Base-by-base conservation (phyloP, 768 basidiomycete species). In the Lactarius pseudohatsudake region DNA sequence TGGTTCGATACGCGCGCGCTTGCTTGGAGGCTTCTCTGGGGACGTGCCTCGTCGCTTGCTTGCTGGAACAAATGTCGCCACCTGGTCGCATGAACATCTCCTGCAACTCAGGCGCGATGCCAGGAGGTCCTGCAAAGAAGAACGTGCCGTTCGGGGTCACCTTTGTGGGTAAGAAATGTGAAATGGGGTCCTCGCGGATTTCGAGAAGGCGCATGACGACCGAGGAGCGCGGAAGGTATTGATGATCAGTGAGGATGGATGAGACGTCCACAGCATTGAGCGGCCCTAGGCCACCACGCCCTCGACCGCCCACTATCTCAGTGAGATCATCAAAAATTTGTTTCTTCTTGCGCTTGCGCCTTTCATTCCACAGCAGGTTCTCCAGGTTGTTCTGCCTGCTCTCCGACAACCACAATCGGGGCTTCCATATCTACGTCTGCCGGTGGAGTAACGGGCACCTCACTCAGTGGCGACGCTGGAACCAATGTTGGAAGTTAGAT, bases 301-400 rank as follows among this genome's bases (percentile, higher is more conserved):
- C 81, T n/a, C 86, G 84, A 3, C 86, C 86, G 50, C 86, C 86
- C 53, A 84, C 82, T 54, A 95, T 84, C 76, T 98, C 95, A 8
- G 91, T 95, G 54, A 93, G 85, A n/a, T 85, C 83, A 75, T 98
- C 96, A 63, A 96, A 90, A 55, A 95, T 92, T 70, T 92, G 89
- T 76, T 90, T 96, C 82, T 89, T 92, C 73, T 85, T 86, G 41
- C 76, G 74, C 70, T 76, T 87, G 84, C 71, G 84, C 79, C 79
- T 84, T 80, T 72, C 75, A n/a, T 38, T 69, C 70, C 7, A 57
- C 63, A 18, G 62, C 36, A 10, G 59, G 61, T 43, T 72, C 74
- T 65, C 80, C 81, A 41, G 72, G 59, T 66, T 72, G 79, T n/a
- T 73, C 75, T 15, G 76, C 72, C 58, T 78, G 78, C 43, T 79